Evolutionary conservation across 176 grass and related monocot species (phyloP), one percentile per base, ranked within the genome.

Genomic region (Carex cristatella): DNA sequence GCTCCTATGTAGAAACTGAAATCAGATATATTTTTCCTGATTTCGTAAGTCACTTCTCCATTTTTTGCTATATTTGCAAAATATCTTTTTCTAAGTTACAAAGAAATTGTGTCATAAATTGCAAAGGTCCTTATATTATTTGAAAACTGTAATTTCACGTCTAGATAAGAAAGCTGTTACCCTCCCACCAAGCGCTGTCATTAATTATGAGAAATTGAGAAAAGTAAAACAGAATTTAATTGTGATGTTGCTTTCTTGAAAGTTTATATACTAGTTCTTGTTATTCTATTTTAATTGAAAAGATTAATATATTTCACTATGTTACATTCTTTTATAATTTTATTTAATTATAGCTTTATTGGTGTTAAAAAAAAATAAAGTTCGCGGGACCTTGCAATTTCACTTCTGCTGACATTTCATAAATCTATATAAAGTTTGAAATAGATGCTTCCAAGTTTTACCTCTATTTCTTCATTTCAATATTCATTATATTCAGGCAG

Each of bases 1-100:
- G 80, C 42, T 82, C 60, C 12, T 82, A 82, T 51, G 40, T 82
- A 11, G 58, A 82, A 48, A 82, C 80, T 3, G 80, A 82, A 65
- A 82, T 82, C 37, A 19, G 61, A 82, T 15, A 82, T 65, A 65
- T 67, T 13, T 28, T 82, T 3, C 80, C 80, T 82, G 38, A 1
- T 13, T 82, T 82, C 10, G 80, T 82, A 82, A 82, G 80, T n/a
- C 19, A 12, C 7, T 82, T 62, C 23, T 82, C 19, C 37, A 7
- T 81, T 38, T 58, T 46, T 55, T 4, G 46, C 10, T 49, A 75
- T 12, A 4, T 75, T 76, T 76, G 23, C 23, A 14, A 5, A 54
- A 76, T 23, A 76, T 27, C 19, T 32, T 54, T 54, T 76, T 6
- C 16, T 19, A 68, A 15, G 13, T 68, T 68, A 28, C 48, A 51